These are phyloP conservation scores for carrot (Daucus carota) DNA, from an alignment of 129 eudicot genomes.

Conservation along the genomic window DNA sequence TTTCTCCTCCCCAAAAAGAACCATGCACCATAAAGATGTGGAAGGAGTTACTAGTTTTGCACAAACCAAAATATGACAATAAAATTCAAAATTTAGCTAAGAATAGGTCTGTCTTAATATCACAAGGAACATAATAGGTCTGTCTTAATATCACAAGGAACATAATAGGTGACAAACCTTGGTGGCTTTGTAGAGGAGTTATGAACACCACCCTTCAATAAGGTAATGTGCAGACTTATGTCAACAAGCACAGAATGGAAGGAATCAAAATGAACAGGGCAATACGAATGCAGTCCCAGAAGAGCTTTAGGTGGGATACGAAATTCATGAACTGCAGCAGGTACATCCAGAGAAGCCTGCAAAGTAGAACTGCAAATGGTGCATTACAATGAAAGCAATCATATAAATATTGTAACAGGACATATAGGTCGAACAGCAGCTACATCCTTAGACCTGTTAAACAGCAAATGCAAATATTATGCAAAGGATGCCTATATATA, in stretches of 20 bases:
- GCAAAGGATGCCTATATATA: background rate
- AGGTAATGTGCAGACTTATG: conserved; percentile 59
- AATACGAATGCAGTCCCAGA: conserved; percentile 89
- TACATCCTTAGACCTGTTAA: conserved; percentile 10
- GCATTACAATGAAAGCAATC: conserved; percentile 29
- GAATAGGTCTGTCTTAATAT: background rate
- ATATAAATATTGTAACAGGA: background rate
- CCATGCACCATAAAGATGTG: background rate
- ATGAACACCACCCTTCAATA: conserved; percentile 62
- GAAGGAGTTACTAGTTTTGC: background rate
- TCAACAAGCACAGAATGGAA: conserved; percentile 93
- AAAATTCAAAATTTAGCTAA: background rate
- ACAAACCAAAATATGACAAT: background rate
- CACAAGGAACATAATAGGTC: conserved; percentile 15
- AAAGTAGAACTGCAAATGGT: conserved; percentile 61
- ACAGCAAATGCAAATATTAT: conserved; percentile 8
- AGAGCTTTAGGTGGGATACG: conserved; percentile 93
- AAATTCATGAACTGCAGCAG: conserved; percentile 96
- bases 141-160: conserved; percentile 4
- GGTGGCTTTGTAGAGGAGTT: conserved; percentile 41
- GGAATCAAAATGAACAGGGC: conserved; percentile 96
- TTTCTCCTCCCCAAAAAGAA: background rate
- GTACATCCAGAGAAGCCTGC: conserved; percentile 60
- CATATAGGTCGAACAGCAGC: background rate
- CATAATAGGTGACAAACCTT: conserved; percentile 55